A percentile compares a stretch with the other conserved stretches of the same genome.
phyloP scores from a whole-genome alignment of 1,139 yeast genomes.

The Eremothecium sinecaudum region DNA sequence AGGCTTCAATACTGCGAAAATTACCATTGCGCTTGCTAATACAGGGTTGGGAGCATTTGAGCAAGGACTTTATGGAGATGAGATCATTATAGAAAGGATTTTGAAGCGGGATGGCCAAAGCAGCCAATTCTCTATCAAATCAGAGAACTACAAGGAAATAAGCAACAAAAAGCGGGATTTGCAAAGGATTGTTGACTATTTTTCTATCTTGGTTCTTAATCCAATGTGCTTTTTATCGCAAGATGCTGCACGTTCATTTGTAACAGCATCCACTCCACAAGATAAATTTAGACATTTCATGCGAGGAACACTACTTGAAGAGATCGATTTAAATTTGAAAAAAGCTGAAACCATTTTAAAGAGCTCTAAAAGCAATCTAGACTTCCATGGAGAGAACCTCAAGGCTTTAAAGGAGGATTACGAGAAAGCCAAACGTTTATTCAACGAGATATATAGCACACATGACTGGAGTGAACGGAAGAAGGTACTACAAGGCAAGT shows the following conservation, averaged over 20 bases:
- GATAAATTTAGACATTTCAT: conserved; percentile 68
- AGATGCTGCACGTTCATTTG: conserved; percentile 85
- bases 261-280: conserved; percentile 62
- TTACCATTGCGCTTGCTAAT: conserved; percentile 51
- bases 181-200: conserved; percentile 58
- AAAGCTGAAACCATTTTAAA: conserved; percentile 27
- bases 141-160: conserved; percentile 42
- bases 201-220: conserved; percentile 75
- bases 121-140: conserved; percentile 42
- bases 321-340: conserved; percentile 45
- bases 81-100: conserved; percentile 64
- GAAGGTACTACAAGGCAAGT: conserved; percentile 47
- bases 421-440: conserved; percentile 30
- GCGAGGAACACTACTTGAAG: conserved; percentile 67
- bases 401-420: conserved; percentile 27
- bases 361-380: conserved; percentile 23
- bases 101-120: conserved; percentile 44
- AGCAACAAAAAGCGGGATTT: conserved; percentile 57
- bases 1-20: conserved; percentile 58
- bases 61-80: conserved; percentile 55
- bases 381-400: conserved; percentile 23
- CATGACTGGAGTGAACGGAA: conserved; percentile 37
- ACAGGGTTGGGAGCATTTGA: conserved; percentile 57
- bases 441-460: conserved; percentile 27
- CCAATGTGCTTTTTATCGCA: conserved; percentile 92